A percentile compares a stretch with the other conserved stretches of the same genome.
Conservation (phyloP, 164 flowering plant species). For the Stephania yunnanensis region DNA sequence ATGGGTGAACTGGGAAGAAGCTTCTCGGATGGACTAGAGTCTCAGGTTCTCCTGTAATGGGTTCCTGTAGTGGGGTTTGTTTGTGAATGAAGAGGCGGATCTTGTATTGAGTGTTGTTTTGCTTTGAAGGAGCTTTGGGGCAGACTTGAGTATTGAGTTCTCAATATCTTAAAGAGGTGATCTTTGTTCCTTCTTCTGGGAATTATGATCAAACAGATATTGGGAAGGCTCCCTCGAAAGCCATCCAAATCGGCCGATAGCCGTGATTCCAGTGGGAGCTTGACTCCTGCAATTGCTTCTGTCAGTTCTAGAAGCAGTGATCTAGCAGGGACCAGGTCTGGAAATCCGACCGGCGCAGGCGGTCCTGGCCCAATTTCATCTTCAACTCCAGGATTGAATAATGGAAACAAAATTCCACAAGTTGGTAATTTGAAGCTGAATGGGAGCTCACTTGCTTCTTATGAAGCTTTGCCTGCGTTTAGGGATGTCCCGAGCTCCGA, state of each 20-base stretch:
- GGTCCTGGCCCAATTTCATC: constrained; percentile 19
- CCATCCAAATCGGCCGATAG: constrained; percentile 43
- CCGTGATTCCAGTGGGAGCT: constrained; percentile 21
- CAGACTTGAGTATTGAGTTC: background rate
- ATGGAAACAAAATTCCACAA: constrained; percentile 17
- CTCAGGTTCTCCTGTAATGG: constrained; percentile 10
- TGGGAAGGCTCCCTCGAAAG: constrained; percentile 55
- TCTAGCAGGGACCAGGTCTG: constrained; percentile 19
- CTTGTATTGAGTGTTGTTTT: constrained; percentile 15
- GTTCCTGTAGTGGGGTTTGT: constrained; percentile 6
- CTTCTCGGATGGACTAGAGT: constrained; percentile 2
- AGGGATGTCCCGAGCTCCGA: constrained; percentile 68
- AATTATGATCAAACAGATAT: constrained; percentile 52
- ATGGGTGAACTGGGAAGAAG: constrained; percentile 6
- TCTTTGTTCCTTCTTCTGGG: constrained; percentile 2
- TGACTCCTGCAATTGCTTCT: constrained; percentile 19
- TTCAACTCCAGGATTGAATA: constrained; percentile 21
- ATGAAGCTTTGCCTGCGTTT: constrained; percentile 64
- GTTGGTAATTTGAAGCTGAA: constrained; percentile 24
- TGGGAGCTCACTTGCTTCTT: constrained; percentile 28
- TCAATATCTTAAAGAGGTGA: background rate
- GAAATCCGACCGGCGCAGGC: constrained; percentile 17
- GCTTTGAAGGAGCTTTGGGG: constrained; percentile 10
- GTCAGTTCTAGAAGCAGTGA: constrained; percentile 34
- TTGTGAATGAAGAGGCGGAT: background rate